Evolutionary conservation across 2,329 filamentous ascomycete genomes (phyloP).

Genomic region (Paecilomyces sp.): DNA sequence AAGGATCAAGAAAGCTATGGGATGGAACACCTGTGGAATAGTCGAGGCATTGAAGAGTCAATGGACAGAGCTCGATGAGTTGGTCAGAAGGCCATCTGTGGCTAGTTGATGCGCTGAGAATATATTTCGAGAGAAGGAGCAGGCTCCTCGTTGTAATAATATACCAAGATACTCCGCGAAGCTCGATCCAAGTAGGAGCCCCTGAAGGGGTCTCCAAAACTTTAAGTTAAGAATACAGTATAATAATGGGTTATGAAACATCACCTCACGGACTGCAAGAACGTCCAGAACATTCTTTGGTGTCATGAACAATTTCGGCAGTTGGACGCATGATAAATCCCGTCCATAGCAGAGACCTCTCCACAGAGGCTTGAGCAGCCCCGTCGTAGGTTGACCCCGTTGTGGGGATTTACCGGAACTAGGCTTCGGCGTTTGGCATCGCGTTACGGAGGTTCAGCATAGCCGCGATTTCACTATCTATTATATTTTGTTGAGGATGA

Average conservation of each 20-base stretch:
- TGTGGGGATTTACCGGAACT: background rate
- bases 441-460: background rate
- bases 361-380: background rate
- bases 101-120: background rate
- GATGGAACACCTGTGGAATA: constrained; percentile 27
- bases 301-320: background rate
- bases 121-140: background rate
- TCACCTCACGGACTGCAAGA: too few relatives aligned
- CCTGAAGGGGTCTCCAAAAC: too few relatives aligned
- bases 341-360: background rate
- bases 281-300: background rate
- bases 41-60: constrained; percentile 18
- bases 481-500: background rate
- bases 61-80: constrained; percentile 18
- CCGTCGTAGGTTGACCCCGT: background rate
- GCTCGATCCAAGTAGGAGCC: too few relatives aligned
- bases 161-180: background rate
- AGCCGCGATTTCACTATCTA: background rate
- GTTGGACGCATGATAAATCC: background rate
- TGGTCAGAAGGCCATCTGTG: background rate
- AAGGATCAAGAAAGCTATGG: constrained; percentile 19
- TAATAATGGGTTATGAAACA: too few relatives aligned
- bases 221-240: too few relatives aligned
- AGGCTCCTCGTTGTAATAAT: constrained; percentile 1
- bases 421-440: background rate